Base-by-base conservation (phyloP, 2,329 filamentous ascomycete genomes). In the Fusarium robinianum region DNA sequence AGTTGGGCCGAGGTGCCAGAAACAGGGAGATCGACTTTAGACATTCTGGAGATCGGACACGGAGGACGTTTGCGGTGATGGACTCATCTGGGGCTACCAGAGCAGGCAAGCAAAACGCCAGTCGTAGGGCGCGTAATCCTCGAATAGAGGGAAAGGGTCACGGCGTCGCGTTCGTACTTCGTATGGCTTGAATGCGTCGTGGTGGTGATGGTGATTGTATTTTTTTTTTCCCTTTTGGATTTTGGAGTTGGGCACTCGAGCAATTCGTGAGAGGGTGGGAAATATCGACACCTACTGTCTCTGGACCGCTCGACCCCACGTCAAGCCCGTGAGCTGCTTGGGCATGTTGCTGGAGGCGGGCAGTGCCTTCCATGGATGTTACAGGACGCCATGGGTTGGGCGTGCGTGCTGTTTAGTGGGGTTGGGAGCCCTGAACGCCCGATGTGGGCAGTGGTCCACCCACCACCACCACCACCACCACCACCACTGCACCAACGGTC, bases 11-110 rank as follows among this genome's bases (percentile, higher is more conserved):
- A 57, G 35, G 53, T 34, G 54, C 56, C 60, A 43, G 73, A 71
- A 73, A 73, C 76, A 76, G 79, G 61, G 55, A 54, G 54, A 41
- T 53, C 53, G 41, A 58, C 44, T 58, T 69, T 63, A 64, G 67
- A 68, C 68, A 70, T 71, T 49, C 49, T 61, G 62, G 40, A 52
- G 50, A 58, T 57, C 44, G 44, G 47, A 57, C 48, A 49, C 37
- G 52, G 40, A 41, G 24, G 32, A 29, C 41, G 36, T 39, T 32
- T 46, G 41, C 45, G 25, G 43, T 60, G 53, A 58, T 48, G 59
- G 50, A 65, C 61, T 56, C 66, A 68, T 68, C 50, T 64, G 63
- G 63, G 63, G 64, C 65, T 58, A 51, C 53, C 49, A 58, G 53
- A 62, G 55, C 49, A 60, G 50, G 39, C 37, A 38, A n/a, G n/a